Conservation (phyloP, 2,329 filamentous ascomycete species). For the Colletotrichum somersetense region DNA sequence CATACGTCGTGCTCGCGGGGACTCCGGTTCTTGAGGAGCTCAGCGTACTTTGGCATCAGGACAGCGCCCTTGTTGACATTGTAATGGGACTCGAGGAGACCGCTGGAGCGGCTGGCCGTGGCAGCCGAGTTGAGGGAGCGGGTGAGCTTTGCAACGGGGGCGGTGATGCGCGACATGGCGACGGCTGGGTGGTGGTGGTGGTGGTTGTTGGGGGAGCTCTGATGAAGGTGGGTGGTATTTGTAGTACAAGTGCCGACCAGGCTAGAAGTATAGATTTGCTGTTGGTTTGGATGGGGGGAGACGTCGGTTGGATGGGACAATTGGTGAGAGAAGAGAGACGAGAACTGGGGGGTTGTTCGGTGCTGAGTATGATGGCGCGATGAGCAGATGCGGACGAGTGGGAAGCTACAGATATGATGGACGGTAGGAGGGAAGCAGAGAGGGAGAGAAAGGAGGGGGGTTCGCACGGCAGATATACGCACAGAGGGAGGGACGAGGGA, state of each 20-base stretch:
- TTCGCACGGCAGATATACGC: conserved; percentile 39
- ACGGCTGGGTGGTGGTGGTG: not conserved
- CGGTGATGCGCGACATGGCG: conserved; percentile 64
- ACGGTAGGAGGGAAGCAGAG: not conserved
- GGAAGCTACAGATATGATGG: conserved; percentile 9
- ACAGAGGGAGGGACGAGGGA: conserved; percentile 28
- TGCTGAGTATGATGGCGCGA: not conserved
- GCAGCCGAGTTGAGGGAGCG: conserved; percentile 61
- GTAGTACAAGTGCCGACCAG: conserved; percentile 20
- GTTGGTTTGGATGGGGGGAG: not conserved
- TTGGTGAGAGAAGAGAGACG: not conserved
- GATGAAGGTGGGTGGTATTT: conserved; percentile 22
- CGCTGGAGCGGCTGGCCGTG: conserved; percentile 48
- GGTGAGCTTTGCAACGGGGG: conserved; percentile 62
- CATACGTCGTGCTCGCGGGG: conserved; percentile 57
- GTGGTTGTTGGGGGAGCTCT: conserved; percentile 11
- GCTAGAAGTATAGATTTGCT: not conserved
- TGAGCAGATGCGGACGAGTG: not conserved
- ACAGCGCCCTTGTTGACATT: conserved; percentile 52
- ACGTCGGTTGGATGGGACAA: not conserved
- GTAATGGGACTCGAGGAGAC: conserved; percentile 49
- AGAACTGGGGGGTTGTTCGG: not conserved
- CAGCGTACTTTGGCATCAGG: conserved; percentile 62
- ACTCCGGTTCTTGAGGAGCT: conserved; percentile 56
- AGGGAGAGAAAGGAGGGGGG: conserved; percentile 16